Evolutionary conservation across 257 asterid species (phyloP), one percentile per base, ranked within the genome.

Genomic region (Gynochthodes officinalis): DNA sequence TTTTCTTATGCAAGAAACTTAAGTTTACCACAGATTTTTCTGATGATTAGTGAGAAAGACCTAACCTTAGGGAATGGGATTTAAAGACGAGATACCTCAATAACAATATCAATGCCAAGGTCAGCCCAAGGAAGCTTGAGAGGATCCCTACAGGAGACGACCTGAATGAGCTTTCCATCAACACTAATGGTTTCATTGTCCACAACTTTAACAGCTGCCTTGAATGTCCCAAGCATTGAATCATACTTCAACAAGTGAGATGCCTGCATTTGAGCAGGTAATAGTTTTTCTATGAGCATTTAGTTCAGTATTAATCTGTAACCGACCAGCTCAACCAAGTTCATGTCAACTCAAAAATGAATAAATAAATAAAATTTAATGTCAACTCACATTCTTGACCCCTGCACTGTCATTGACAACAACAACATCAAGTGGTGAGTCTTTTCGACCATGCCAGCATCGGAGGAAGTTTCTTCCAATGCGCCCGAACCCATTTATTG

Each of bases 121-220:
- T 93, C 97, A 19, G 97, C 92, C 98, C 97, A 93, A 2, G 97
- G 98, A 73, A 90, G 96, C 76, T 91, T 82, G 71, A 93, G 92
- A 68, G 98, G 98, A 76, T 93, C 98, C 77, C 96, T 74, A 79
- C 21, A 86, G 16, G 97, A 89, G 73, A 93, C 98, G 50, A 90
- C 98, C 87, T 89, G 82, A 40, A 93, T 79, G 73, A 4, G 82
- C 88, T 93, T 93, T 71, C 96, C 97, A 52, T 91, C 97, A 39
- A 93, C 97, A 78, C 92, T 84, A 67, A 93, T 89, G 61, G 98
- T 93, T 78, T 89, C 89, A 6, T 84, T 85, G 74, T 93, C 94
- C 12, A 88, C 96, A 62, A 84, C 74, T 79, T 93, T 90, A 50
- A 93, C 98, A 0, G 85, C 92, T 6, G 96, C 97, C 77, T 93